Evolutionary conservation across 1,284 basidiomycete species (phyloP), one percentile per base, ranked within the genome.

Genomic region (Phlebopus sp.): DNA sequence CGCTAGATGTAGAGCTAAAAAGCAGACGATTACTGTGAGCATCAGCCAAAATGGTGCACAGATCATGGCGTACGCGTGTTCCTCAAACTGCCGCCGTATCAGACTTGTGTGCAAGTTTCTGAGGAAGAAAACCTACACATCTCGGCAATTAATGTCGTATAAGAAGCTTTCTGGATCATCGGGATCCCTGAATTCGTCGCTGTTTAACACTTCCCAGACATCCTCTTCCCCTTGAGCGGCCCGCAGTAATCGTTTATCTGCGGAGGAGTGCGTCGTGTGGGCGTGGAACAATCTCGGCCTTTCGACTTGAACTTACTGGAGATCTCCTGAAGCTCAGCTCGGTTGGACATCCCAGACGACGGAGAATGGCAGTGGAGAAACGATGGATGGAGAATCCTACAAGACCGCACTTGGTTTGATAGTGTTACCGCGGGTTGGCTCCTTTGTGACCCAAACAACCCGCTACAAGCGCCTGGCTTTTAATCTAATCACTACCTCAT

Each of bases 81-180:
- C 44, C 59, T 59, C 21, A 46, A 44, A 17, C 64, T 67, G 32
- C 17, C 11, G 7, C 42, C 5, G 35, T 25, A 10, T 25, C 19
- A 11, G 37, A 37, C 51, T 42, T 51, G 51, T 19, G 14, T 34
- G 15, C 13, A 37, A 42, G 27, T 9, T 13, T 17, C 15, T 31
- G 1, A 30, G 9, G 11, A 4, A n/a, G 25, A 35, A 27, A 17
- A 53, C 63, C 19, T 59, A 68, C 62, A 58, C 4, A 29, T 64
- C 64, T 10, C 34, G 54, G 30, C 64, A 67, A 43, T 64, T 68
- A 42, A 67, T 55, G 42, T 64, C 59, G 23, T 64, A 68, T 17
- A 62, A 36, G 44, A 62, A 63, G n/a, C 2, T 29, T 2, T 53
- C 46, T 5, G 19, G 3, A n/a, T 60, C 51, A 0, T 44, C 34